Evolutionary conservation across 768 basidiomycete species (phyloP).

Genomic region (Lactifluus echinatus): DNA sequence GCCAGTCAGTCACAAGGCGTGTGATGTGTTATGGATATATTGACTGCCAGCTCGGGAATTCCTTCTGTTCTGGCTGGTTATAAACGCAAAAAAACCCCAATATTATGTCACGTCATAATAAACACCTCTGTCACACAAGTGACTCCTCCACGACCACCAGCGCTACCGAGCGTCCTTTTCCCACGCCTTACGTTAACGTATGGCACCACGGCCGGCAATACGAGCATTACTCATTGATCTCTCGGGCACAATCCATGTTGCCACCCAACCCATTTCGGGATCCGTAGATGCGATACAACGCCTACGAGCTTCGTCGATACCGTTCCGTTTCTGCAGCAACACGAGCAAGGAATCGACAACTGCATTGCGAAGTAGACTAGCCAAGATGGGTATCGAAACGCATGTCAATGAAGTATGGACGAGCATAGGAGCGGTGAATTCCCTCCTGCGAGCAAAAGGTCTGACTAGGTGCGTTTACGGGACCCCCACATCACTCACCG

Average conservation of each 20-base stretch:
- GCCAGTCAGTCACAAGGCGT: no score
- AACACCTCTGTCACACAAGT: no score
- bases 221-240: constrained; percentile 54
- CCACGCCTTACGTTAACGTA: no score
- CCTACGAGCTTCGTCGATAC: constrained; percentile 27
- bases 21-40: no score
- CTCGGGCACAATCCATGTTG: constrained; percentile 58
- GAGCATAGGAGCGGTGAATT: constrained; percentile 50
- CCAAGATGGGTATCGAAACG: constrained; percentile 42
- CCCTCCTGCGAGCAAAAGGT: no score
- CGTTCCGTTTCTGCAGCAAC: constrained; percentile 57
- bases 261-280: constrained; percentile 36
- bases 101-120: no score
- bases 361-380: constrained; percentile 36
- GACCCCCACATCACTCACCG: no score
- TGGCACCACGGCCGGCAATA: constrained; percentile 32
- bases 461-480: constrained; percentile 36
- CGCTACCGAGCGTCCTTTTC: no score
- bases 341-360: constrained; percentile 54
- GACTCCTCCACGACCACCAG: no score
- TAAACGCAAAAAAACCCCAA: no score
- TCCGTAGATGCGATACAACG: constrained; percentile 39
- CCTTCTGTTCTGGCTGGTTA: no score
- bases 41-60: no score
- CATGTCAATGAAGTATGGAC: constrained; percentile 46